phyloP scores from a whole-genome alignment of 2,329 filamentous ascomycete genomes.

The Monosporascus ibericus region DNA sequence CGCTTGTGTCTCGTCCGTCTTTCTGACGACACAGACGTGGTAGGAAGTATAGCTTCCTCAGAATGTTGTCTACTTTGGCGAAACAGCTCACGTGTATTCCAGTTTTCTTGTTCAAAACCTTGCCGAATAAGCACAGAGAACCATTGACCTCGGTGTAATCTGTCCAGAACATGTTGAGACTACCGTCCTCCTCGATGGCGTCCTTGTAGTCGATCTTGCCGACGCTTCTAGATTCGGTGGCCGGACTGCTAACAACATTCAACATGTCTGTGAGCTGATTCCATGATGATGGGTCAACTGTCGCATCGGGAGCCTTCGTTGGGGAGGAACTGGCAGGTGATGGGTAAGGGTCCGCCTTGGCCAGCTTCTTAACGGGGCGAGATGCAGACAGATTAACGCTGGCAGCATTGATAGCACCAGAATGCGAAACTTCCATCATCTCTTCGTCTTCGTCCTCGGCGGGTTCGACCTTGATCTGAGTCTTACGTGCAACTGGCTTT shows the following conservation, averaged over 20 bases:
- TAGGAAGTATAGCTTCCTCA: constrained; percentile 88
- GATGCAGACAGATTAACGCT: constrained; percentile 83
- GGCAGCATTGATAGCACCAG: constrained; percentile 58
- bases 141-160: constrained; percentile 93
- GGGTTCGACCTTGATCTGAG: constrained; percentile 40
- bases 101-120: constrained; percentile 84
- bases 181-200: constrained; percentile 90
- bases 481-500: constrained; percentile 70
- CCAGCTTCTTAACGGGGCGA: constrained; percentile 68
- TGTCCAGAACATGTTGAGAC: constrained; percentile 91
- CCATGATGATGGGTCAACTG: constrained; percentile 79
- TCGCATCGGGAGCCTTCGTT: constrained; percentile 48
- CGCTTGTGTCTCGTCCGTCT: constrained; percentile 61
- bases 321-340: constrained; percentile 75
- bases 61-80: constrained; percentile 89
- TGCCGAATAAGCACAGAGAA: constrained; percentile 89
- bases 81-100: constrained; percentile 83
- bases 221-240: constrained; percentile 54
- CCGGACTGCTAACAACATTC: constrained; percentile 74
- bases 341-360: constrained; percentile 61
- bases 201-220: constrained; percentile 81
- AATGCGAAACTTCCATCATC: constrained; percentile 80
- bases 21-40: constrained; percentile 60
- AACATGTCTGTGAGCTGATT: constrained; percentile 80
- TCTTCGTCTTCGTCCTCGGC: constrained; percentile 68